phyloP scores from a whole-genome alignment of 2,329 filamentous ascomycete genomes.

The Reticulascus tulasneorum region DNA sequence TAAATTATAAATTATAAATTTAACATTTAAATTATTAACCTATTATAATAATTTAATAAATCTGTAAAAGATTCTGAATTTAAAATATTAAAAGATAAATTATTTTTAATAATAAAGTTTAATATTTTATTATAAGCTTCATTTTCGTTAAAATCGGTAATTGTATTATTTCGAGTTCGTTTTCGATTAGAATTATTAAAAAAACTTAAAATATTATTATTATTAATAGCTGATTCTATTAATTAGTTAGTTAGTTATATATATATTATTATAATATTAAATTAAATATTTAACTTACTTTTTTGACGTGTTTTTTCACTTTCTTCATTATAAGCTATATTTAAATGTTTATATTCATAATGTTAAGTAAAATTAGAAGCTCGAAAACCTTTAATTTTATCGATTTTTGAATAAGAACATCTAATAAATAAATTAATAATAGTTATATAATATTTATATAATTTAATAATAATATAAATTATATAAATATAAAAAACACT shows the following conservation, averaged over 20 bases:
- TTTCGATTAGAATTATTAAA: too few species aligned
- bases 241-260: slow-evolving; percentile 1
- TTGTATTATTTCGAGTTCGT: too few species aligned
- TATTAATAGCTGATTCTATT: too few species aligned
- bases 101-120: too few species aligned
- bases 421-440: not conserved
- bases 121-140: too few species aligned
- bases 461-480: not conserved
- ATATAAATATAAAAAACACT: too few species aligned
- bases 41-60: not conserved
- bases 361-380: not conserved
- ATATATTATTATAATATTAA: slow-evolving; percentile 1
- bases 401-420: not conserved
- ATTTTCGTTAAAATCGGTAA: too few species aligned
- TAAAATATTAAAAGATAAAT: slow-evolving; percentile 1
- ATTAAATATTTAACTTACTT: not conserved
- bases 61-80: too few species aligned
- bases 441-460: not conserved
- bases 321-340: too few species aligned
- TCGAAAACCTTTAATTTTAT: not conserved
- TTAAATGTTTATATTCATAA: slow-evolving; percentile 3
- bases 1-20: not conserved
- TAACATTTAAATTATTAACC: not conserved
- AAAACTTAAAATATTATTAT: too few species aligned
- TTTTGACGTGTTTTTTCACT: too few species aligned